Conservation (phyloP, 2,329 filamentous ascomycete genomes). For the Beauveria varroae region DNA sequence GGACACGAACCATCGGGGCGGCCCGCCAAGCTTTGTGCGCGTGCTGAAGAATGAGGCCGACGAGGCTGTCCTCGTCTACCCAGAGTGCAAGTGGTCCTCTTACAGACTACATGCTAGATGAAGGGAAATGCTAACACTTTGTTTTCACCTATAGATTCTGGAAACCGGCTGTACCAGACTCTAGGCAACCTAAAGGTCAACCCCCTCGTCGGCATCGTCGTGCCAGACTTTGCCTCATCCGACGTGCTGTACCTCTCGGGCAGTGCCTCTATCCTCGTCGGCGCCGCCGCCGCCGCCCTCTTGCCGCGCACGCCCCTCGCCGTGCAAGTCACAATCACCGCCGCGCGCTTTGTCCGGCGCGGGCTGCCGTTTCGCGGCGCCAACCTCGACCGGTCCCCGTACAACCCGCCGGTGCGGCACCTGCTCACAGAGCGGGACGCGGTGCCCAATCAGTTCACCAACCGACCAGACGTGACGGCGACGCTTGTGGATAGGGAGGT, state of each 20-base stretch:
- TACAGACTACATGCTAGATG: too few species aligned
- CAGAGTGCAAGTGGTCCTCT: conserved; percentile 49
- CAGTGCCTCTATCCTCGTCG: conserved; percentile 56
- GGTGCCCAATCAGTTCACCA: too few species aligned
- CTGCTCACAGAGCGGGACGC: conserved; percentile 48
- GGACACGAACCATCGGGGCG: conserved; percentile 80
- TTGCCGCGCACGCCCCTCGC: conserved; percentile 67
- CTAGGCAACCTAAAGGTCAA: conserved; percentile 67
- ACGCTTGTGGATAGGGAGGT: conserved; percentile 49
- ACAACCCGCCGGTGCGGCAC: conserved; percentile 67
- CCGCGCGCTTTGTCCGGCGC: conserved; percentile 53
- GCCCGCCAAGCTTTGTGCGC: conserved; percentile 65
- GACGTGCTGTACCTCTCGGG: conserved; percentile 71
- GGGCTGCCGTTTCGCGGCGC: conserved; percentile 62
- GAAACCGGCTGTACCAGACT: conserved; percentile 77
- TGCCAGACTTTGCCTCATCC: conserved; percentile 68
- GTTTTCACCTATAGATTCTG: conserved; percentile 43
- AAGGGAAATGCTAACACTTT: neutral
- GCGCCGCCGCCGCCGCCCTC: conserved; percentile 50
- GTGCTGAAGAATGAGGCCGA: conserved; percentile 49
- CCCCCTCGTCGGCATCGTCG: conserved; percentile 59
- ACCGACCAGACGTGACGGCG: conserved; percentile 31
- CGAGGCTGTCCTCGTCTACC: conserved; percentile 56
- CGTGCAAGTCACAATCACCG: conserved; percentile 57
- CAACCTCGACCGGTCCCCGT: conserved; percentile 57